phyloP scores from a whole-genome alignment of 208 protist species.

The Chromosphaera perkinsii region DNA sequence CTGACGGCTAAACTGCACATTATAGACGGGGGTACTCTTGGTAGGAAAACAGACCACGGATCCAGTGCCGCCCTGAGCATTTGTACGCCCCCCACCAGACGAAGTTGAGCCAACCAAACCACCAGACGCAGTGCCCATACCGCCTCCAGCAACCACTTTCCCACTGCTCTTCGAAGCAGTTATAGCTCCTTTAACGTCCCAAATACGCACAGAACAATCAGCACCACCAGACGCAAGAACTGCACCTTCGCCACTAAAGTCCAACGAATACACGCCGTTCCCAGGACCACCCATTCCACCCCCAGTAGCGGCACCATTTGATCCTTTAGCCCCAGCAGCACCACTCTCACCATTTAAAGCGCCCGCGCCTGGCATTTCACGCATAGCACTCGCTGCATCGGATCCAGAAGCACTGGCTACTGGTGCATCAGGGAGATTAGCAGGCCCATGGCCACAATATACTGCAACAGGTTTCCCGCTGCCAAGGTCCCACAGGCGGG shows the following conservation, averaged over 20 bases:
- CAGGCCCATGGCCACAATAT: slow-evolving; percentile 36
- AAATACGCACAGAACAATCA: slow-evolving; percentile 58
- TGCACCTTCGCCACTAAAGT: slow-evolving; percentile 44
- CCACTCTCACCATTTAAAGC: not conserved
- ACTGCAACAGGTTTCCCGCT: not conserved
- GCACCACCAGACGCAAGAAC: slow-evolving; percentile 50
- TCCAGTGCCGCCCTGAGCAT: not conserved
- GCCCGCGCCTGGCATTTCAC: not conserved
- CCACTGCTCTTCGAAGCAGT: not conserved
- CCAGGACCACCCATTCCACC: slow-evolving; percentile 39
- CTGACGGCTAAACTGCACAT: slow-evolving; percentile 49
- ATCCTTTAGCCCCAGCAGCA: not conserved
- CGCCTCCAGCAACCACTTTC: not conserved
- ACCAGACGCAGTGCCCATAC: not conserved
- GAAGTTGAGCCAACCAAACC: not conserved
- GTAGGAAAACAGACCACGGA: slow-evolving; percentile 51
- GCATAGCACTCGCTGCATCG: not conserved
- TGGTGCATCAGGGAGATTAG: not conserved
- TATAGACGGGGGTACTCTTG: slow-evolving; percentile 62
- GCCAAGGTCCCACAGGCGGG: slow-evolving; percentile 34
- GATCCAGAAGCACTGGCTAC: not conserved
- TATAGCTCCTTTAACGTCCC: slow-evolving; percentile 39
- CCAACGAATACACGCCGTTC: slow-evolving; percentile 48
- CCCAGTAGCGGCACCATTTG: slow-evolving; percentile 5
- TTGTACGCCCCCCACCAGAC: too few relatives aligned